A percentile compares a stretch with the other conserved stretches of the same genome.
These are phyloP conservation scores for Xylariomycetidae sp. DNA, from an alignment of 2,329 filamentous ascomycete genomes.

Conservation along the genomic window DNA sequence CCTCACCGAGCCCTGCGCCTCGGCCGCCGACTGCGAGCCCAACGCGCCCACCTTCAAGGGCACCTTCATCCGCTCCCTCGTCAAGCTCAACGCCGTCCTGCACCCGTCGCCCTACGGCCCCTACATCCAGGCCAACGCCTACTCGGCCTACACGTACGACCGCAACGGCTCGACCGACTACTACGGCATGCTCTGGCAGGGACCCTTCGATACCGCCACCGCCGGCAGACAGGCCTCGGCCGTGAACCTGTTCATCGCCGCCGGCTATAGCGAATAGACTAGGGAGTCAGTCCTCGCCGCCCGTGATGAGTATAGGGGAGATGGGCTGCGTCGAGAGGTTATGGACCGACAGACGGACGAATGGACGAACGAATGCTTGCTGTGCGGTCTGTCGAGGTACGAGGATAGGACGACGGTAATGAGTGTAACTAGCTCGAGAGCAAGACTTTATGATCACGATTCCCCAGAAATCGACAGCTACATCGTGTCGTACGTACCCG, in stretches of 20 bases:
- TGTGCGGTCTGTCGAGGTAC: too few species aligned
- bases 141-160: constrained; percentile 48
- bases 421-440: too few species aligned
- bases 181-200: constrained; percentile 51
- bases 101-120: constrained; percentile 36
- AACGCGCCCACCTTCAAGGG: constrained; percentile 57
- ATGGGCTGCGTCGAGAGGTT: too few species aligned
- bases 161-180: constrained; percentile 25
- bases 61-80: constrained; percentile 54
- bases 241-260: constrained; percentile 51
- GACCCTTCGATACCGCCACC: constrained; percentile 37
- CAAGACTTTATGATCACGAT: too few species aligned
- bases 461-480: too few species aligned
- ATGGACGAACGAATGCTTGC: too few species aligned
- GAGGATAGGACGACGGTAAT: too few species aligned
- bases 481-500: too few species aligned
- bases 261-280: too few species aligned
- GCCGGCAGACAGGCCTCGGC: constrained; percentile 50
- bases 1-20: constrained; percentile 36
- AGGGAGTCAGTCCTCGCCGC: too few species aligned
- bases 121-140: constrained; percentile 47
- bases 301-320: too few species aligned
- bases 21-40: constrained; percentile 24
- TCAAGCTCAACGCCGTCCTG: constrained; percentile 41
- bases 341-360: too few species aligned